Evolutionary conservation across 2,329 filamentous ascomycete genomes (phyloP).

Genomic region (Fusarium papillatum): DNA sequence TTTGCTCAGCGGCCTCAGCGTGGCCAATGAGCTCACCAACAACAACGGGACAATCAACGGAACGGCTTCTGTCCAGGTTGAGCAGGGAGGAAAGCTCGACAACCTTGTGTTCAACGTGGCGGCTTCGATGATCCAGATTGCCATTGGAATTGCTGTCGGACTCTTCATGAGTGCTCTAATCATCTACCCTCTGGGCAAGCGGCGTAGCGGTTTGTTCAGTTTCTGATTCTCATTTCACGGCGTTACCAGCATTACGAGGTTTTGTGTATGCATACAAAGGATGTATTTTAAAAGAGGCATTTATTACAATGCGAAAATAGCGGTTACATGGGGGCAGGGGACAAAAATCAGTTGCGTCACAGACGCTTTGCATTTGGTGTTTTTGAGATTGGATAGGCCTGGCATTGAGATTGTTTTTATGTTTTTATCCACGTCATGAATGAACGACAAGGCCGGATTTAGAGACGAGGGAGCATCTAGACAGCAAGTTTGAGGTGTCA

Average conservation of each 20-base stretch:
- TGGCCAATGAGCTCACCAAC: constrained; percentile 59
- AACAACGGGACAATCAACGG: constrained; percentile 50
- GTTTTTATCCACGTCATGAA: constrained; percentile 7
- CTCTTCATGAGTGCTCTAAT: constrained; percentile 63
- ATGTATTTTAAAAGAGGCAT: not conserved
- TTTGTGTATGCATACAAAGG: constrained; percentile 2
- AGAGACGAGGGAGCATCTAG: not conserved
- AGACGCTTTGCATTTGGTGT: constrained; percentile 12
- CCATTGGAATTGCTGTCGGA: constrained; percentile 65
- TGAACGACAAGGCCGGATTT: constrained; percentile 9
- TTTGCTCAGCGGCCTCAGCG: constrained; percentile 58
- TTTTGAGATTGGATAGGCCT: not conserved
- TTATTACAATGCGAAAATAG: constrained; percentile 5
- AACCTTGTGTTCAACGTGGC: constrained; percentile 60
- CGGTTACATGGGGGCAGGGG: not conserved
- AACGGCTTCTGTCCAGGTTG: constrained; percentile 46
- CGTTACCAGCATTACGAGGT: constrained; percentile 10
- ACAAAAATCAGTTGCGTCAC: not conserved
- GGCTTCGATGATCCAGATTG: constrained; percentile 66
- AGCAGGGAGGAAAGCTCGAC: constrained; percentile 44
- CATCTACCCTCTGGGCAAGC: constrained; percentile 64
- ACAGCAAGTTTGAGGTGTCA: not conserved
- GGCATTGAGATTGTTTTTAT: constrained; percentile 2
- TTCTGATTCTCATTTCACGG: constrained; percentile 48
- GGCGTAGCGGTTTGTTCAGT: constrained; percentile 63